phyloP scores from a whole-genome alignment of 805 yeast species.

The Metschnikowia borealis region DNA sequence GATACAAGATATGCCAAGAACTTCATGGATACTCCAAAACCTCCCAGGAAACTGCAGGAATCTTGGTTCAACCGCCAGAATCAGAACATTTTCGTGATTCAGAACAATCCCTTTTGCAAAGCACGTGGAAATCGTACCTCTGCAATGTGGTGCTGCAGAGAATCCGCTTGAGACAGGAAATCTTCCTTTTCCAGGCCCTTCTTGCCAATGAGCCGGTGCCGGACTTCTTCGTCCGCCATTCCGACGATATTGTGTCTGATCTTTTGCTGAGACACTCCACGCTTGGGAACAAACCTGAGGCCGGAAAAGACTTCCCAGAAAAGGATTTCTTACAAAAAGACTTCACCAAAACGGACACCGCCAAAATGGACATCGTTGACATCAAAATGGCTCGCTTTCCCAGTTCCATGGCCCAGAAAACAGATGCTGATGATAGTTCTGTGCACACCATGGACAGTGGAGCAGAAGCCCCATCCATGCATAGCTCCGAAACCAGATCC shows the following conservation, averaged over 20 bases:
- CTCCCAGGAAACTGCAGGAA: too few species aligned
- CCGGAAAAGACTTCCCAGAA: neutral
- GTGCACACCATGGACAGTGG: conserved; percentile 4
- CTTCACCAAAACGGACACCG: too few species aligned
- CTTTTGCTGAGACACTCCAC: conserved; percentile 3
- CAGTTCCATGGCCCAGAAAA: neutral
- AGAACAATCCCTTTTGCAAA: conserved; percentile 1
- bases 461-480: neutral
- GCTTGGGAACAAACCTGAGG: neutral
- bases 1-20: neutral
- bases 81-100: too few species aligned
- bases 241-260: neutral
- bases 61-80: too few species aligned
- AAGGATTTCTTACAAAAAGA: neutral
- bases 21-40: too few species aligned
- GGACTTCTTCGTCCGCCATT: conserved; percentile 1
- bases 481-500: neutral
- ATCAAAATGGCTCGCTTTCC: neutral
- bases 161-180: conserved; percentile 40
- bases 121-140: conserved; percentile 35
- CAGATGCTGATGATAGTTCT: neutral
- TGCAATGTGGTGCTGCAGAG: conserved; percentile 33
- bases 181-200: conserved; percentile 28
- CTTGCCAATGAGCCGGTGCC: conserved; percentile 15
- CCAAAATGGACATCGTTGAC: too few species aligned